phyloP scores from a whole-genome alignment of 75 land plant species.

The Selaginella tamariscina region DNA sequence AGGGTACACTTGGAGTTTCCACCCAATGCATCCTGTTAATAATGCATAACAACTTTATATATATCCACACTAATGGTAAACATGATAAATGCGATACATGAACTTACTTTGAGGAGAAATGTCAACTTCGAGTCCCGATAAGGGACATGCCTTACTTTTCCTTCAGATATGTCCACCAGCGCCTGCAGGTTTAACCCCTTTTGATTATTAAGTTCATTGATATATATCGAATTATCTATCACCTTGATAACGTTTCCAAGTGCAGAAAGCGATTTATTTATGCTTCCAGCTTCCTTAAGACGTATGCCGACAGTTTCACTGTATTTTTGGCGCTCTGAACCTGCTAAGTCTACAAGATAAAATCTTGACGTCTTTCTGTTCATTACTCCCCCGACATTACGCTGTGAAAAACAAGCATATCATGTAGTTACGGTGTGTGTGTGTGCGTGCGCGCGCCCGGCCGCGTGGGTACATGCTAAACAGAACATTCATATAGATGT shows the following conservation, averaged over 20 bases:
- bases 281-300: slow-evolving; percentile 29
- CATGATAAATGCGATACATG: background rate
- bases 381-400: slow-evolving; percentile 11
- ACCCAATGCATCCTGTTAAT: slow-evolving; percentile 8
- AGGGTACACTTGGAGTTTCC: background rate
- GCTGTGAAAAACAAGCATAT: slow-evolving; percentile 3
- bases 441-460: no score
- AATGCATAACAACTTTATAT: background rate
- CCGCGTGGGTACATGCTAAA: background rate
- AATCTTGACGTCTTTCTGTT: slow-evolving; percentile 17
- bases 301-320: slow-evolving; percentile 29
- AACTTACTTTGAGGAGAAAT: background rate
- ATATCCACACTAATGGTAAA: background rate
- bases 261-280: slow-evolving; percentile 26
- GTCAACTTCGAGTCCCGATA: slow-evolving; percentile 7
- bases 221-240: background rate
- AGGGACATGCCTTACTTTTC: slow-evolving; percentile 10
- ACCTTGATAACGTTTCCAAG: slow-evolving; percentile 14
- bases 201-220: background rate
- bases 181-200: slow-evolving; percentile 14
- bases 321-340: slow-evolving; percentile 30
- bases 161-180: slow-evolving; percentile 14
- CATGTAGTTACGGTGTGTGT: no score
- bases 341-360: slow-evolving; percentile 28
- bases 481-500: background rate